Evolutionary conservation across 129 eudicot species (phyloP).

Genomic region (Ambrosia trifida): DNA sequence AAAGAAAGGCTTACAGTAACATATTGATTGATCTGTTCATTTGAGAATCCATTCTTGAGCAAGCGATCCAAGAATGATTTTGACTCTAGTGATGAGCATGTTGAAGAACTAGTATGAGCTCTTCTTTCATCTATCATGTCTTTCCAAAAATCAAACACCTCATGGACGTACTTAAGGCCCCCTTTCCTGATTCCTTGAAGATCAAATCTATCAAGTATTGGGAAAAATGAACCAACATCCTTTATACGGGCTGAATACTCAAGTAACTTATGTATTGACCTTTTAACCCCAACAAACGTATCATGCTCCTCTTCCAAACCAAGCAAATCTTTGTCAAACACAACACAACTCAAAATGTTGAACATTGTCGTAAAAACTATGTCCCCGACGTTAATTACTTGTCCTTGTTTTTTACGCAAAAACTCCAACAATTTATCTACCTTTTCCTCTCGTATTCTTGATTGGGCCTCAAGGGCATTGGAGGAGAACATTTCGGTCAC

Average conservation of each 20-base stretch:
- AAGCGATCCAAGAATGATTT: constrained; percentile 15
- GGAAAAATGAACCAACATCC: constrained; percentile 23
- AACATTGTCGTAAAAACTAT: not conserved
- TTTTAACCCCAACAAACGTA: constrained; percentile 10
- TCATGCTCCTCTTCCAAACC: constrained; percentile 9
- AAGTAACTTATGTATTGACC: not conserved
- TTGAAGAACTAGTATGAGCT: not conserved
- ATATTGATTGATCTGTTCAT: not conserved
- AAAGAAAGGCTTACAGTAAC: not conserved
- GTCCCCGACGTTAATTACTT: constrained; percentile 22
- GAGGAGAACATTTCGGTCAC: constrained; percentile 21
- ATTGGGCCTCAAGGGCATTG: constrained; percentile 30
- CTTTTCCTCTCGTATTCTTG: constrained; percentile 15
- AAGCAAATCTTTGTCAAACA: constrained; percentile 12
- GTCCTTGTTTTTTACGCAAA: constrained; percentile 19
- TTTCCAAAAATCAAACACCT: constrained; percentile 8
- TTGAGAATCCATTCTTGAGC: constrained; percentile 10
- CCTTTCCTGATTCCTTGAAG: constrained; percentile 18
- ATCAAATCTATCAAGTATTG: constrained; percentile 3
- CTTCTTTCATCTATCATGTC: constrained; percentile 16
- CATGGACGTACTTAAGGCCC: not conserved
- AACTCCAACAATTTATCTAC: constrained; percentile 23
- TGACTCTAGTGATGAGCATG: not conserved
- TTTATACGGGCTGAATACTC: not conserved
- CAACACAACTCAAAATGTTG: constrained; percentile 13